Evolutionary conservation across 2,329 filamentous ascomycete species (phyloP).

Genomic region (Aspergillus texensis): DNA sequence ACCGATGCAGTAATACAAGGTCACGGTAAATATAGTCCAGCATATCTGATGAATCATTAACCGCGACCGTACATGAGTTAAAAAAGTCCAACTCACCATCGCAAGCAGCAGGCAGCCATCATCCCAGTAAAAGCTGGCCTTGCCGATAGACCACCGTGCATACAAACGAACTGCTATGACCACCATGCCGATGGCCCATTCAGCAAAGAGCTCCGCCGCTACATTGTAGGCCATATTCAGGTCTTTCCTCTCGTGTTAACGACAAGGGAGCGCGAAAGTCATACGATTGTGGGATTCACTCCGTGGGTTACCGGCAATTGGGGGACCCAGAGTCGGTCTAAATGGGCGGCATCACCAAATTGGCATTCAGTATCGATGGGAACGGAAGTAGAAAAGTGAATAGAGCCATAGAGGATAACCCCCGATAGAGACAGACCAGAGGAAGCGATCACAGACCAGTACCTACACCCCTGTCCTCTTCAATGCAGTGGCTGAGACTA

Average conservation of each 20-base stretch:
- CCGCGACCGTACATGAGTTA: not conserved
- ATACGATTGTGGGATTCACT: not conserved
- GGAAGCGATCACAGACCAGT: not conserved
- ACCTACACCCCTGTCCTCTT: not conserved
- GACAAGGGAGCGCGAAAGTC: not conserved
- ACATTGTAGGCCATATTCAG: slow-evolving; percentile 19
- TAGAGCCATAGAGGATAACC: not conserved
- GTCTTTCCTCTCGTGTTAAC: not conserved
- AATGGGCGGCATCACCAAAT: not conserved
- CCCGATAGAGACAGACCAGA: not conserved
- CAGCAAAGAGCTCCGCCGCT: slow-evolving; percentile 20
- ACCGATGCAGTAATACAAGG: slow-evolving; percentile 20
- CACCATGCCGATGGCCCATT: slow-evolving; percentile 22
- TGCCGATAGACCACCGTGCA: slow-evolving; percentile 19
- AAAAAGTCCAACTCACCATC: slow-evolving; percentile 6
- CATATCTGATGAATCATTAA: slow-evolving; percentile 13
- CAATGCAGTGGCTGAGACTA: not conserved
- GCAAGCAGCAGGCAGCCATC: slow-evolving; percentile 17
- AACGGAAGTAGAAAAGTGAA: not conserved
- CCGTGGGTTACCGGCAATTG: not conserved
- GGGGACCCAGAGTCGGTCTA: not conserved
- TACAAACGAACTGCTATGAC: slow-evolving; percentile 21
- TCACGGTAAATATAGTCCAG: slow-evolving; percentile 21
- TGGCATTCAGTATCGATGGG: not conserved
- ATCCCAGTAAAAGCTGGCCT: slow-evolving; percentile 20